Evolutionary conservation across 208 protist species (phyloP).

Genomic region (Balamuthia mandrillaris): DNA sequence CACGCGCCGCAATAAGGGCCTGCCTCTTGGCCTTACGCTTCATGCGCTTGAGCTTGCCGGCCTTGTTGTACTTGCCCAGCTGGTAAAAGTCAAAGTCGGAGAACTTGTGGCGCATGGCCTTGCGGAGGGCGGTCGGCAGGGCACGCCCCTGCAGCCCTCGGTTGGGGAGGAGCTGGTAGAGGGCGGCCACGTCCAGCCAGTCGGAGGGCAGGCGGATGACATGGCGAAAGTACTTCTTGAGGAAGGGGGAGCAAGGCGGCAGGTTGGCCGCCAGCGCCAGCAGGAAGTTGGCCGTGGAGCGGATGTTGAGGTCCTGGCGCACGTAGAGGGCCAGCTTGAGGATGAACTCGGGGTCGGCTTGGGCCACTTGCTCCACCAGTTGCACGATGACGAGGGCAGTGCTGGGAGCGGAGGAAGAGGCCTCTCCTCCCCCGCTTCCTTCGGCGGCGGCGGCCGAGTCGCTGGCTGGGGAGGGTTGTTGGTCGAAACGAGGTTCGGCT

Average conservation of each 20-base stretch:
- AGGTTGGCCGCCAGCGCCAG: slow-evolving; percentile 78
- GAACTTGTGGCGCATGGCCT: slow-evolving; percentile 81
- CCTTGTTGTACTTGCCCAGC: slow-evolving; percentile 91
- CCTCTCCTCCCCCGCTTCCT: too few relatives aligned
- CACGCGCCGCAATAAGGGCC: background rate
- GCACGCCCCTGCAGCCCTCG: slow-evolving; percentile 26
- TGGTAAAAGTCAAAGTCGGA: slow-evolving; percentile 83
- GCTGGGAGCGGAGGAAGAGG: too few relatives aligned
- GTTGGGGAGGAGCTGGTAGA: slow-evolving; percentile 52
- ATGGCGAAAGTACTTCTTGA: slow-evolving; percentile 79
- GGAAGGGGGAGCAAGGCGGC: slow-evolving; percentile 76
- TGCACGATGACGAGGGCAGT: background rate
- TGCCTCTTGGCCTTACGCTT: slow-evolving; percentile 66
- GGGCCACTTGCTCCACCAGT: background rate
- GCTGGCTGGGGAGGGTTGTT: background rate
- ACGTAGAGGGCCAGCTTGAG: slow-evolving; percentile 37
- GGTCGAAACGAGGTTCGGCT: slow-evolving; percentile 8
- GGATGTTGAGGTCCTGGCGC: slow-evolving; percentile 81
- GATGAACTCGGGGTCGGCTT: slow-evolving; percentile 30
- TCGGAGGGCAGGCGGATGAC: slow-evolving; percentile 84
- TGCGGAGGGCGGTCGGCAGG: slow-evolving; percentile 81
- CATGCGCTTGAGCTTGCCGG: slow-evolving; percentile 51
- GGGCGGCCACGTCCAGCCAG: slow-evolving; percentile 86
- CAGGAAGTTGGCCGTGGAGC: slow-evolving; percentile 84
- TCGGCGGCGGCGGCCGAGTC: too few relatives aligned